Base-by-base conservation (phyloP, 441 rosid species). In the Jatropha podagrica region DNA sequence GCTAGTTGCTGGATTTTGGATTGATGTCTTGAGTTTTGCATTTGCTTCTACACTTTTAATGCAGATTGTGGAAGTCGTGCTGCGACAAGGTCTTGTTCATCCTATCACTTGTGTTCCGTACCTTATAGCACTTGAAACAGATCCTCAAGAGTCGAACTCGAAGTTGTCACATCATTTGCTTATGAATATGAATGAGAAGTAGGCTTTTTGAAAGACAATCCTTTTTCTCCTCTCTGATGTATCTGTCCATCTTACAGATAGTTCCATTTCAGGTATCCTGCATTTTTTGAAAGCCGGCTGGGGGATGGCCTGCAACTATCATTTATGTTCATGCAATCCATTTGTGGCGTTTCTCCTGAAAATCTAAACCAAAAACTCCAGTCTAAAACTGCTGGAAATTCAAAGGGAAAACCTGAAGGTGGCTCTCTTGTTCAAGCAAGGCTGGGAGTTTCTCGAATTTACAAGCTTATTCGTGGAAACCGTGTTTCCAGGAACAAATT, bases 131-230 rank as follows among this genome's bases (percentile, higher is more conserved):
- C 96, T 97, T 55, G 99, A 97, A 89, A 89, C 98, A 61, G 99
- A 97, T 89, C 98, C 97, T 71, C 90, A 81, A 77, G 99, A 97
- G 79, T 84, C 80, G 71, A 97, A 97, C 85, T 92, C 96, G 54
- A 97, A 97, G 85, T 85, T 93, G 89, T 97, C 98, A 49, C 99
- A 97, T 89, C 97, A 92, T 85, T 84, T 97, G 83, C 92, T 95
- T 83, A 92, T 92, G 97, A 97, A 97, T 81, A 95, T 95, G 99
- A 94, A 97, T 84, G 99, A 97, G 85, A 97, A 97, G 99, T 97
- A 93, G 56, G 72, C 65, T 68, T 76, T 84, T 75, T 68, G 64
- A 48, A 71, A 60, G 69, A 14, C 37, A 14, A 4, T 37, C 23
- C n/a, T 51, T 66, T 49, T 65, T 10, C 32, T 27, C 63, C 7